A percentile compares a stretch with the other conserved stretches of the same genome.
Evolutionary conservation across 352 stramenopile species (phyloP).

Genomic region (Sclerospora graminicola): DNA sequence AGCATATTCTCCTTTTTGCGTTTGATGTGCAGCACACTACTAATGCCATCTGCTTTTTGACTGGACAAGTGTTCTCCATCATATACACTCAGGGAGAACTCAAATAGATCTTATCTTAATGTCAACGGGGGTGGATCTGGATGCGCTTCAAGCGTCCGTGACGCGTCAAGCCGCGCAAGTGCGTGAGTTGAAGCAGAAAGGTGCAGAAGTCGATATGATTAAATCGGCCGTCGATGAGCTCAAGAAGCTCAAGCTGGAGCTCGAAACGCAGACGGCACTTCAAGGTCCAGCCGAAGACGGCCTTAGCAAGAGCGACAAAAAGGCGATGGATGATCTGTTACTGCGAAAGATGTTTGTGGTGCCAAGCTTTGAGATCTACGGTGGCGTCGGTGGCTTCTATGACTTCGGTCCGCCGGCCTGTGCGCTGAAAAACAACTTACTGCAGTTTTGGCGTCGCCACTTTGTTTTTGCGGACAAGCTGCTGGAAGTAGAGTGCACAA

Average conservation of each 20-base stretch:
- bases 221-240: conserved; percentile 89
- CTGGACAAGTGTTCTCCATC: no score
- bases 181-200: conserved; percentile 95
- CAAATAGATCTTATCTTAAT: conserved; percentile 1
- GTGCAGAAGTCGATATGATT: conserved; percentile 70
- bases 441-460: conserved; percentile 95
- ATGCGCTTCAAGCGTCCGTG: conserved; percentile 89
- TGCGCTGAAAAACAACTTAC: conserved; percentile 94
- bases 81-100: not conserved
- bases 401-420: conserved; percentile 96
- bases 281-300: conserved; percentile 50
- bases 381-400: conserved; percentile 96
- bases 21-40: not conserved
- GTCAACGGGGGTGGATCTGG: conserved; percentile 71
- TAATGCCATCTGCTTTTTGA: not conserved
- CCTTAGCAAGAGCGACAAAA: conserved; percentile 73
- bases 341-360: conserved; percentile 99
- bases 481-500: conserved; percentile 99
- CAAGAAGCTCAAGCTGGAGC: conserved; percentile 89
- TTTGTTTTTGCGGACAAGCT: conserved; percentile 98
- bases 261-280: conserved; percentile 73
- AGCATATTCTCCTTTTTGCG: not conserved
- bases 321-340: conserved; percentile 95
- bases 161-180: conserved; percentile 93
- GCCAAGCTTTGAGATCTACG: conserved; percentile 99